Percentiles rank a stretch among this genome's conserved stretches.
Conservation (phyloP, 306 rosid species). For the Herpetospermum pedunculosum region DNA sequence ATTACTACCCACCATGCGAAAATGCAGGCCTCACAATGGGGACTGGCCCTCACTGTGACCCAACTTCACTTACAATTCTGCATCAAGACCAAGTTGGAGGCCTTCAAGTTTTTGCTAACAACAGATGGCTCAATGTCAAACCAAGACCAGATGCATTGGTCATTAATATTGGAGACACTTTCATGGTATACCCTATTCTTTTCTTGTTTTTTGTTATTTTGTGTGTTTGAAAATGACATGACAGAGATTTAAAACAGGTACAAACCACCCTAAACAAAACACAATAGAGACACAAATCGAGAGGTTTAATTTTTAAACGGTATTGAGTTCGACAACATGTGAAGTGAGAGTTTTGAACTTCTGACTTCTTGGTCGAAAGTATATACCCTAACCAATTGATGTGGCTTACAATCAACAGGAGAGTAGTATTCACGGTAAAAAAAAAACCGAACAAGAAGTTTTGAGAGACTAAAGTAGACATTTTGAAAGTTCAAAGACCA, state of each 20-base stretch:
- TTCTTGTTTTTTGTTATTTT: too few relatives aligned
- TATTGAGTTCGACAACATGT: too few relatives aligned
- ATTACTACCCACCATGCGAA: conserved; percentile 58
- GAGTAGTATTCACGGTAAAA: too few relatives aligned
- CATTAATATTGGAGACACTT: conserved; percentile 67
- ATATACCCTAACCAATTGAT: too few relatives aligned
- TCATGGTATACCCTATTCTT: conserved; percentile 32
- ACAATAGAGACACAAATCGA: background rate
- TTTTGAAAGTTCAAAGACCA: too few relatives aligned
- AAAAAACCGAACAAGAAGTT: too few relatives aligned
- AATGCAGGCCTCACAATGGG: conserved; percentile 46
- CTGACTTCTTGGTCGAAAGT: too few relatives aligned
- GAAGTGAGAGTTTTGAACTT: too few relatives aligned
- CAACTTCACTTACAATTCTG: conserved; percentile 67
- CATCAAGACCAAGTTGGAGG: conserved; percentile 85
- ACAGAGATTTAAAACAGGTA: background rate
- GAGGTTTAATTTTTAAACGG: too few relatives aligned
- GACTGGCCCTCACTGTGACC: conserved; percentile 79
- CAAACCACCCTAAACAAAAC: background rate
- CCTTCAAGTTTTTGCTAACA: conserved; percentile 37
- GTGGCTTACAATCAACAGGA: too few relatives aligned
- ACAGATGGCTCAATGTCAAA: conserved; percentile 48
- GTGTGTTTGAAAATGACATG: background rate
- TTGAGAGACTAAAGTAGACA: too few relatives aligned
- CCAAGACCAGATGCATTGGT: conserved; percentile 58